Evolutionary conservation across 768 basidiomycete species (phyloP), one percentile per base, ranked within the genome.

Genomic region (Termitomyces sp.): DNA sequence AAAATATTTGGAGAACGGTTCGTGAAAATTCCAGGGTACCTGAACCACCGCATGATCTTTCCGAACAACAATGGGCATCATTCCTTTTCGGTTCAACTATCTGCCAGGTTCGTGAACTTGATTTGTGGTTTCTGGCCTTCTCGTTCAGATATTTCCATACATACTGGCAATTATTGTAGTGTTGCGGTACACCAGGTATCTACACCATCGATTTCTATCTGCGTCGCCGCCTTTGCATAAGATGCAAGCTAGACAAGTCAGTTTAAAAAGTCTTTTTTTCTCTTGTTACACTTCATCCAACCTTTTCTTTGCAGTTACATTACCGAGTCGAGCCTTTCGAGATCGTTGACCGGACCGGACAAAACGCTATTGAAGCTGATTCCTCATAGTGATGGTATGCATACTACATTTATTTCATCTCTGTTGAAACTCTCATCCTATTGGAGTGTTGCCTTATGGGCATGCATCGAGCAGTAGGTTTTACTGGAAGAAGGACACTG

Each of bases 401-500:
- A 34, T 37, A 42, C 18, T 37, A 10, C 37, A 41, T 41, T 29
- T n/a, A n/a, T 24, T 37, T 6, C 28, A 7, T 39, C 3, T 24
- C 57, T 15, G n/a, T 29, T 47, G 20, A 33, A 54, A 59, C 3
- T 59, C n/a, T 26, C 2, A 49, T 15, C 4, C 36, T 16, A 15
- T 24, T 16, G n/a, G n/a, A n/a, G n/a, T n/a, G n/a, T n/a, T n/a
- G n/a, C n/a, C 66, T 4, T 66, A 69, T 58, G 67, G 68, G 1
- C 59, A 66, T 48, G 45, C 61, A 5, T 68, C 66, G 10, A 54
- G 31, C 4, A 73, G 70, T 47, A 64, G 65, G 37, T 75, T 66
- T 48, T 75, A 68, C 59, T 75, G 73, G 74, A 62, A 62, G 20
- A 29, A 44, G 5, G 75, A 75, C 51, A 65, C 75, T 22, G 48